Evolutionary conservation across 2,329 filamentous ascomycete genomes (phyloP).

Genomic region (Cryphonectria parasitica): DNA sequence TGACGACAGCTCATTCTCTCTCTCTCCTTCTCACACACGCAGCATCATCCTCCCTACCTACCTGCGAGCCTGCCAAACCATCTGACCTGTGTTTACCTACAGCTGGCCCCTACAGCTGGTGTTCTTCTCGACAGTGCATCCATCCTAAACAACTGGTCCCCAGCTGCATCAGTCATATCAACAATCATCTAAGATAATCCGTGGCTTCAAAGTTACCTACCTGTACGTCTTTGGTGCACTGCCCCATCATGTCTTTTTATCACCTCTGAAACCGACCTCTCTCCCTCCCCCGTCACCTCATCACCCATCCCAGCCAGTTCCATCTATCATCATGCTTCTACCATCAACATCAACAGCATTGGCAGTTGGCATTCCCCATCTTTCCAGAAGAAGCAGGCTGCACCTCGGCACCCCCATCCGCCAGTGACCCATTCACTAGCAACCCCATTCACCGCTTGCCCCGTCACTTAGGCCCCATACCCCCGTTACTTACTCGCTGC

Average conservation of each 20-base stretch:
- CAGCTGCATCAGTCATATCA: not conserved
- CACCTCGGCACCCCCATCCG: constrained; percentile 12
- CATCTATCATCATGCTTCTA: too few relatives aligned
- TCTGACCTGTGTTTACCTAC: not conserved
- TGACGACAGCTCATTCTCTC: not conserved
- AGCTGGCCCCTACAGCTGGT: too few relatives aligned
- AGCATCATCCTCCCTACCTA: not conserved
- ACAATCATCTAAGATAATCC: not conserved
- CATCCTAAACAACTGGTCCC: constrained; percentile 8
- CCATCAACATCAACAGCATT: not conserved
- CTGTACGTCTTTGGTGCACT: not conserved
- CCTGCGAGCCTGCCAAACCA: not conserved
- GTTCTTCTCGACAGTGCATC: not conserved
- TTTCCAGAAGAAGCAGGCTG: constrained; percentile 4
- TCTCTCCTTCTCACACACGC: too few relatives aligned
- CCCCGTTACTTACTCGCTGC: constrained; percentile 16
- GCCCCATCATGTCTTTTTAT: not conserved
- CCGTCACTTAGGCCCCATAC: not conserved
- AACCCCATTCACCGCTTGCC: constrained; percentile 13
- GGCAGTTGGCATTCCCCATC: not conserved
- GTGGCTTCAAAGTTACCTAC: not conserved
- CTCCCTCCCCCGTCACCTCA: not conserved
- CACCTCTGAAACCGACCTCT: not conserved
- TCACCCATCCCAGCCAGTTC: too few relatives aligned
- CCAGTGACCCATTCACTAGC: not conserved